Conservation (phyloP, 2,329 filamentous ascomycete genomes). For the Furcasterigmium furcatum region DNA sequence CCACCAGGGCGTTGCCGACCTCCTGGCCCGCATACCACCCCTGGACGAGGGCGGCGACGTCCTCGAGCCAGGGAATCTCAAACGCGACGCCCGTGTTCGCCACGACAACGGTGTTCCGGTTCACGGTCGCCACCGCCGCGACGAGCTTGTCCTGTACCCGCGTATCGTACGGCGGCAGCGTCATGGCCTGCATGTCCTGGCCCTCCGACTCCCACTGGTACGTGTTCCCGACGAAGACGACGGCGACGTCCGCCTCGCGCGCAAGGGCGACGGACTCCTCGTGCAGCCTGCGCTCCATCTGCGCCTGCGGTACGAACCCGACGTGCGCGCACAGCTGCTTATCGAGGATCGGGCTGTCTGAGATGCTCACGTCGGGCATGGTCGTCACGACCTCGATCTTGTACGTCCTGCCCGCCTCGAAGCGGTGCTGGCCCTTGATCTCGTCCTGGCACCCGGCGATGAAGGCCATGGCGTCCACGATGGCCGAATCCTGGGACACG, state of each 20-base stretch:
- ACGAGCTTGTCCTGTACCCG: conserved; percentile 56
- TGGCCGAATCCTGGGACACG: conserved; percentile 25
- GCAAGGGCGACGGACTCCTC: conserved; percentile 56
- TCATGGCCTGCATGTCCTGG: conserved; percentile 65
- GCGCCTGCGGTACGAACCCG: conserved; percentile 19
- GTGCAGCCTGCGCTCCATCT: conserved; percentile 12
- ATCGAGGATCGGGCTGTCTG: conserved; percentile 5
- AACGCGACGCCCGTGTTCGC: conserved; percentile 62
- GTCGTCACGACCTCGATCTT: conserved; percentile 52
- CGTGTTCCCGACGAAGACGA: conserved; percentile 48
- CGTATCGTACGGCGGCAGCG: conserved; percentile 51
- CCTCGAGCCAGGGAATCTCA: conserved; percentile 50
- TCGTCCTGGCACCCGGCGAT: conserved; percentile 55
- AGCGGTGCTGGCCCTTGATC: conserved; percentile 15
- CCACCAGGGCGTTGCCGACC: conserved; percentile 63
- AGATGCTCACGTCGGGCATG: conserved; percentile 13
- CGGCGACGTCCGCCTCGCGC: conserved; percentile 55
- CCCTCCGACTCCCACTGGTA: conserved; percentile 65
- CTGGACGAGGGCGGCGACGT: conserved; percentile 61
- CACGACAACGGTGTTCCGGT: conserved; percentile 58
- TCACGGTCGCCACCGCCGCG: conserved; percentile 49
- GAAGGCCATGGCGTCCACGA: conserved; percentile 60
- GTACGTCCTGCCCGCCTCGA: conserved; percentile 39
- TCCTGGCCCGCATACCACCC: conserved; percentile 78
- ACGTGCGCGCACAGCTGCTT: conserved; percentile 9